phyloP scores from a whole-genome alignment of 148 eudicot species.

The Chenopodium suecicum region DNA sequence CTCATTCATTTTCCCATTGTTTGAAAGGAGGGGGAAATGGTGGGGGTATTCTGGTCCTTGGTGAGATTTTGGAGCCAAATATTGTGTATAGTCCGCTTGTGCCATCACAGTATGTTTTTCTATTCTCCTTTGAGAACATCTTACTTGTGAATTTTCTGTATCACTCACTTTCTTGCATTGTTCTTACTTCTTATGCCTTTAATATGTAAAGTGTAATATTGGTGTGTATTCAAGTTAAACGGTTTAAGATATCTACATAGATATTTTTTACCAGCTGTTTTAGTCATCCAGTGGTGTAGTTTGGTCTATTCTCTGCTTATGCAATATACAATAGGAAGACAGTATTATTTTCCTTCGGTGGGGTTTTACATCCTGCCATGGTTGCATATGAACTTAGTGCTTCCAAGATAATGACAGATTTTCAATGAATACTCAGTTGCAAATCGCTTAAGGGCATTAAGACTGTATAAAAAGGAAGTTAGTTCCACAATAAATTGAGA shows the following conservation, averaged over 20 bases:
- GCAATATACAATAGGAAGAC: neutral
- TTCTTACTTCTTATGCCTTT: neutral
- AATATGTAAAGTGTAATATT: neutral
- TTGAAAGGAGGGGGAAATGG: constrained; percentile 89
- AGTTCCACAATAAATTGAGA: neutral
- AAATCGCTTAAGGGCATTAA: neutral
- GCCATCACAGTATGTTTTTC: constrained; percentile 88
- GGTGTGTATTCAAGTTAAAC: neutral
- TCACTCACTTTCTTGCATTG: neutral
- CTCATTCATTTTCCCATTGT: constrained; percentile 95
- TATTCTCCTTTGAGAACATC: constrained; percentile 15
- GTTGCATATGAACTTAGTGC: neutral
- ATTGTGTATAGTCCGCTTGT: constrained; percentile 96
- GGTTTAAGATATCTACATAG: constrained; percentile 1
- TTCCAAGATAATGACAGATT: neutral
- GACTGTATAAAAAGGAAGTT: neutral
- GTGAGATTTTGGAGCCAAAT: constrained; percentile 92
- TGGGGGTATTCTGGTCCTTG: constrained; percentile 97
- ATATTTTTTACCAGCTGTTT: neutral
- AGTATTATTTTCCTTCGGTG: neutral
- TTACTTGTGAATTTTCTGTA: neutral
- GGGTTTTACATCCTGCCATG: neutral
- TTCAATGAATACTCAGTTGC: neutral
- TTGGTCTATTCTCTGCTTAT: neutral
- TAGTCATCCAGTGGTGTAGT: neutral